Evolutionary conservation across 2,329 filamentous ascomycete genomes (phyloP).

Genomic region (Cladosporium velox): DNA sequence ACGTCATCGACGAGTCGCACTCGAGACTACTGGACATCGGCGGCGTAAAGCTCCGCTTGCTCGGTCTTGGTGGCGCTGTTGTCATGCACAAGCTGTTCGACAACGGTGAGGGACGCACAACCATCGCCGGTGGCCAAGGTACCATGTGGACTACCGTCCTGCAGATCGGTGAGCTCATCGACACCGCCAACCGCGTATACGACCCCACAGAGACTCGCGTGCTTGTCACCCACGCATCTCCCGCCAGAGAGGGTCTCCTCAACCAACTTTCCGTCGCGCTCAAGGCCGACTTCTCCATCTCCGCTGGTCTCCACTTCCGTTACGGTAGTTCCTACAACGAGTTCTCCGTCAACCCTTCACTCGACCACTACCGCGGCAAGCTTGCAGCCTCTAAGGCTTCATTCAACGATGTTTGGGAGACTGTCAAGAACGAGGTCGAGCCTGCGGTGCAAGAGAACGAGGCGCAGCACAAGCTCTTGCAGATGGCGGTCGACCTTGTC

Average conservation of each 20-base stretch:
- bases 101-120: conserved; percentile 95
- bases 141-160: conserved; percentile 99
- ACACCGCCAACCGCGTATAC: conserved; percentile 97
- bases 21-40: conserved; percentile 93
- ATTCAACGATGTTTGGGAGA: conserved; percentile 99
- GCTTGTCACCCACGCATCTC: conserved; percentile 95
- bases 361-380: conserved; percentile 98
- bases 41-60: conserved; percentile 89
- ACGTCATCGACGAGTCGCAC: conserved; percentile 97
- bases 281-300: conserved; percentile 98
- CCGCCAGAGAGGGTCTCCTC: conserved; percentile 90
- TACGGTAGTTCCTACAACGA: conserved; percentile 99
- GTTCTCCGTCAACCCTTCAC: conserved; percentile 96
- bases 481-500: conserved; percentile 90
- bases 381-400: conserved; percentile 96
- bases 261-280: conserved; percentile 97
- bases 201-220: conserved; percentile 96
- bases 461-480: conserved; percentile 86
- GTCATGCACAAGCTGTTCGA: conserved; percentile 99
- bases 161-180: conserved; percentile 97
- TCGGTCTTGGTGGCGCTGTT: conserved; percentile 91
- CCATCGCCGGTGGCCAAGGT: conserved; percentile 95
- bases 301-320: conserved; percentile 94
- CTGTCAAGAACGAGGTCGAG: conserved; percentile 93
- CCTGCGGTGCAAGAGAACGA: conserved; percentile 92